Evolutionary conservation across 345 rosid genomes (phyloP).

Genomic region (Barbarea vulgaris): DNA sequence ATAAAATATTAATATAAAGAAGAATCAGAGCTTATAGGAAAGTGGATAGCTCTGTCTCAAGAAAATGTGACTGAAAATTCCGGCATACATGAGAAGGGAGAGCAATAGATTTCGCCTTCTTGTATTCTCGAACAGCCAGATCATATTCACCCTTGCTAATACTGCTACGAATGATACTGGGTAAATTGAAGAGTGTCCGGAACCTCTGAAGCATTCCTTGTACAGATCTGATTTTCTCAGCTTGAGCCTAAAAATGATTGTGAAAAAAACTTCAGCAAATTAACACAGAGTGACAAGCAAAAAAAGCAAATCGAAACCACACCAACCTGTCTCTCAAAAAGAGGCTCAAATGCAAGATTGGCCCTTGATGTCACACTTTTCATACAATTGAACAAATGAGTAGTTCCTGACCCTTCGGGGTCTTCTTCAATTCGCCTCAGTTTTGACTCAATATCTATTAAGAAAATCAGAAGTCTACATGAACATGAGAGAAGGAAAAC

Average conservation of each 20-base stretch:
- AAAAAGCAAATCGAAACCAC: not conserved
- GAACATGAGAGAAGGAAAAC: slow-evolving; percentile 28
- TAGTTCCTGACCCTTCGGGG: slow-evolving; percentile 96
- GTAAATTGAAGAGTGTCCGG: slow-evolving; percentile 89
- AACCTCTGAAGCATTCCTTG: slow-evolving; percentile 99
- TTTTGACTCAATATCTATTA: slow-evolving; percentile 89
- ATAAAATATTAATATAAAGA: not conserved
- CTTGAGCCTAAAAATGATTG: slow-evolving; percentile 66
- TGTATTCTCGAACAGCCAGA: slow-evolving; percentile 96
- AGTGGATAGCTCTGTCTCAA: slow-evolving; percentile 21
- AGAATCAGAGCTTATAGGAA: slow-evolving; percentile 9
- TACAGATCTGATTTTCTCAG: slow-evolving; percentile 97
- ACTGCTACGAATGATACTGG: slow-evolving; percentile 90
- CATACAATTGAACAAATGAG: slow-evolving; percentile 78
- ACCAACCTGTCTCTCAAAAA: slow-evolving; percentile 97
- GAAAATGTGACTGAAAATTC: slow-evolving; percentile 10
- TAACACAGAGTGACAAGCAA: slow-evolving; percentile 28
- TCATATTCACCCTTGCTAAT: slow-evolving; percentile 97
- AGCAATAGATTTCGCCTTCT: slow-evolving; percentile 95
- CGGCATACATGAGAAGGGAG: slow-evolving; percentile 90
- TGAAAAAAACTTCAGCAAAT: slow-evolving; percentile 24
- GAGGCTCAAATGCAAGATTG: slow-evolving; percentile 84
- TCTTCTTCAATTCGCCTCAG: slow-evolving; percentile 93
- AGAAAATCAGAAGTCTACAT: slow-evolving; percentile 30
- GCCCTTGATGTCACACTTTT: slow-evolving; percentile 83